These are phyloP conservation scores for Didymella keratinophila DNA, from an alignment of 2,329 filamentous ascomycete genomes.

Conservation along the genomic window DNA sequence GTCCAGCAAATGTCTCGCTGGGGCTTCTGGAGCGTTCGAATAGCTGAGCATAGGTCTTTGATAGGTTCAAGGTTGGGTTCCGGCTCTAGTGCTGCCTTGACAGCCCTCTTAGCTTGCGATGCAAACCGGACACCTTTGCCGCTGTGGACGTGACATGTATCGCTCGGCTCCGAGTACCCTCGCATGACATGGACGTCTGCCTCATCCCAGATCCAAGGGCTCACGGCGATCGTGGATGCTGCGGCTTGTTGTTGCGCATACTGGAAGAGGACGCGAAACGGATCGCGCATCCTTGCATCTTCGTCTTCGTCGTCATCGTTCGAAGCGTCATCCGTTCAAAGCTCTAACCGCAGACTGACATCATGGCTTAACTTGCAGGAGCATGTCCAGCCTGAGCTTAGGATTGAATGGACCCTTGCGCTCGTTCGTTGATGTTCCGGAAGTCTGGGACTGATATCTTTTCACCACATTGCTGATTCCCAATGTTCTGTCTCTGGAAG, in stretches of 20 bases:
- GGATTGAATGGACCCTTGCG: slow-evolving; percentile 6
- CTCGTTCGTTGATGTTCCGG: slow-evolving; percentile 1
- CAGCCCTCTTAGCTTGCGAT: background rate
- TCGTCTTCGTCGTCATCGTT: slow-evolving; percentile 7
- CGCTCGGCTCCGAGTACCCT: background rate
- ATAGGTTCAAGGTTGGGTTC: slow-evolving; percentile 6
- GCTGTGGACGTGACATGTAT: too few relatives aligned
- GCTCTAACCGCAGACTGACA: slow-evolving; percentile 35
- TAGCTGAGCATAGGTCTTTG: slow-evolving; percentile 7
- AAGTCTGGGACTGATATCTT: slow-evolving; percentile 1
- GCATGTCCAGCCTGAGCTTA: slow-evolving; percentile 35
- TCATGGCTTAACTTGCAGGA: slow-evolving; percentile 35
- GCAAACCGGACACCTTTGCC: background rate
- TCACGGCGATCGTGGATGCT: background rate
- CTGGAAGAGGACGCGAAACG: slow-evolving; percentile 11
- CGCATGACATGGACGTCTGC: slow-evolving; percentile 1
- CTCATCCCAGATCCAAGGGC: slow-evolving; percentile 7
- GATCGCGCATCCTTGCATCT: background rate
- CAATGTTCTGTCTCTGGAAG: slow-evolving; percentile 7
- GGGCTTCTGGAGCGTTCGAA: background rate
- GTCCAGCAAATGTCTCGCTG: slow-evolving; percentile 1
- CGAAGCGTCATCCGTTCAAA: slow-evolving; percentile 25
- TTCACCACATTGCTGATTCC: background rate
- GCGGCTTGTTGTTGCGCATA: background rate
- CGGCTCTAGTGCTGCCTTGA: slow-evolving; percentile 1